Conservation (phyloP, 805 yeast genomes). For the Zygoascus flipseniorum region DNA sequence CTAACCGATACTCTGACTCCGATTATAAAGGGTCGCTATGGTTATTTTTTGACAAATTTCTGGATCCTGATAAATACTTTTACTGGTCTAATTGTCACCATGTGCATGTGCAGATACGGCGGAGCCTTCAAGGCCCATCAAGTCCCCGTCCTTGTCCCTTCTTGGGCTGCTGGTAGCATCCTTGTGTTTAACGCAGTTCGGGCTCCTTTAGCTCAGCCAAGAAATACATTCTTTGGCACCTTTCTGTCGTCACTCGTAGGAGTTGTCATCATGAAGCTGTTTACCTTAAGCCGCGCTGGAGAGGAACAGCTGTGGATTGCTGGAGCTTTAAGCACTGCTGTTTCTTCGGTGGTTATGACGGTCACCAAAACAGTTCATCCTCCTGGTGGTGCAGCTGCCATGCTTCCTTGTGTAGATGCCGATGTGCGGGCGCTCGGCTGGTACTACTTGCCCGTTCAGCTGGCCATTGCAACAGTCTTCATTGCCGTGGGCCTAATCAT, state of each 20-base stretch:
- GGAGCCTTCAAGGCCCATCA: conserved; percentile 15
- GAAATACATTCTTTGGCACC: conserved; percentile 51
- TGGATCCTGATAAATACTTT: conserved; percentile 20
- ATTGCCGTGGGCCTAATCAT: conserved; percentile 43
- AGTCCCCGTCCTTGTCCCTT: conserved; percentile 24
- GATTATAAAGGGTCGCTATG: conserved; percentile 8
- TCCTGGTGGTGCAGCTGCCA: conserved; percentile 64
- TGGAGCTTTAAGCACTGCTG: conserved; percentile 50
- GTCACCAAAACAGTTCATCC: conserved; percentile 55
- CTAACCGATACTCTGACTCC: conserved; percentile 8
- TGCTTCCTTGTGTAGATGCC: conserved; percentile 45
- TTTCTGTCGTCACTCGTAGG: conserved; percentile 47
- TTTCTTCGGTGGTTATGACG: conserved; percentile 46
- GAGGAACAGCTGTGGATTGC: conserved; percentile 44
- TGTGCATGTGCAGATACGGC: conserved; percentile 20
- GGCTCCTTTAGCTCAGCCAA: conserved; percentile 58
- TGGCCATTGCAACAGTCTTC: conserved; percentile 42
- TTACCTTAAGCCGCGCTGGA: conserved; percentile 37
- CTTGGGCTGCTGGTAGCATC: conserved; percentile 53
- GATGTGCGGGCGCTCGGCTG: conserved; percentile 45
- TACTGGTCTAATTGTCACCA: conserved; percentile 21
- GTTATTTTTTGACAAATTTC: conserved; percentile 5
- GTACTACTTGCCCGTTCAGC: conserved; percentile 54
- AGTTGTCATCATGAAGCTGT: conserved; percentile 45
- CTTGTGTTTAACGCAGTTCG: conserved; percentile 46